Percentiles rank a stretch among this genome's conserved stretches.
Evolutionary conservation across 371 early-diverging fungal species (phyloP).

Genomic region (Rhizopus sp.): DNA sequence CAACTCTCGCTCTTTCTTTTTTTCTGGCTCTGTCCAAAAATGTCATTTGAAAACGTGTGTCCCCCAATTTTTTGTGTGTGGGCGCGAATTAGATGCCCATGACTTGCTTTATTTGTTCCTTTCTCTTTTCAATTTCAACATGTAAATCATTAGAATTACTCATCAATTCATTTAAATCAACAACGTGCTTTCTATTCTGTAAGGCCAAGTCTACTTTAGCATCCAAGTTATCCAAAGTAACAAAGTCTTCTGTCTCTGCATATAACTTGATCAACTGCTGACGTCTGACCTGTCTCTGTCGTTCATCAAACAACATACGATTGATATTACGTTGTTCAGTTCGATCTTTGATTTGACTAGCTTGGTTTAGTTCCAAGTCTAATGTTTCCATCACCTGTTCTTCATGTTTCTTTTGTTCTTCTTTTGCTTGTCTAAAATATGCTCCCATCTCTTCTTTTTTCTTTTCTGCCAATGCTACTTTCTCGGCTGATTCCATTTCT

Average conservation of each 20-base stretch:
- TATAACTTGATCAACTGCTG: constrained; percentile 41
- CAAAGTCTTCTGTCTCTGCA: constrained; percentile 32
- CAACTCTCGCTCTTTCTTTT: neutral
- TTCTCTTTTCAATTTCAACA: constrained; percentile 44
- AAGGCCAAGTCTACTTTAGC: constrained; percentile 36
- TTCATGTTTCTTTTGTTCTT: constrained; percentile 32
- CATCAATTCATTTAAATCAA: constrained; percentile 36
- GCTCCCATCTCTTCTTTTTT: neutral
- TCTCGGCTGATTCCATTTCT: constrained; percentile 30
- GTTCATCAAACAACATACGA: constrained; percentile 25
- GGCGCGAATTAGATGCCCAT: constrained; percentile 36
- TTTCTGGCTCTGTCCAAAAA: neutral
- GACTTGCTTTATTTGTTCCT: constrained; percentile 39
- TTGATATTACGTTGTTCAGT: constrained; percentile 28
- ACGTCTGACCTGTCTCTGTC: constrained; percentile 24
- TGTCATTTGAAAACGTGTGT: too few species aligned
- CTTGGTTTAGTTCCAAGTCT: constrained; percentile 14
- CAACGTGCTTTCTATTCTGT: constrained; percentile 24
- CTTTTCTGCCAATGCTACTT: constrained; percentile 9
- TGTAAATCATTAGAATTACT: constrained; percentile 23
- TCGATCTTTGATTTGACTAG: constrained; percentile 12
- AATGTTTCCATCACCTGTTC: constrained; percentile 31
- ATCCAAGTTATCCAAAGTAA: constrained; percentile 51
- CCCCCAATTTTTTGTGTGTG: too few species aligned
- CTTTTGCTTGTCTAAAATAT: neutral